Evolutionary conservation across 768 basidiomycete genomes (phyloP), one percentile per base, ranked within the genome.

Genomic region (Psilocybe cyanescens): DNA sequence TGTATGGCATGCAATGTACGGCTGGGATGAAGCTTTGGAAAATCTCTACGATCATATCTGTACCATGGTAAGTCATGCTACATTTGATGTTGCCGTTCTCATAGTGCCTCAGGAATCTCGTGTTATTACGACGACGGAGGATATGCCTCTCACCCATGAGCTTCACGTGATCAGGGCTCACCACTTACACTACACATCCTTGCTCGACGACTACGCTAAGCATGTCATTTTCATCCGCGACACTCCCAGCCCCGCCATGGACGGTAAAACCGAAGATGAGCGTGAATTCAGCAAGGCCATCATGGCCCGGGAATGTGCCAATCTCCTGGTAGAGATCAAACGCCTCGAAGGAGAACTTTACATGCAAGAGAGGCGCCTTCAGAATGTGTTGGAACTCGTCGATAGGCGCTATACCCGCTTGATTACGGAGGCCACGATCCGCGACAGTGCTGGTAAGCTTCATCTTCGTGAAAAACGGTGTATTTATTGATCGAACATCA

Each of bases 161-260:
- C 75, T 88, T 45, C 85, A 89, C 62, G 74, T 83, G 62, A 76
- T 89, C 60, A 84, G 83, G 39, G 87, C 86, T 0, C 86, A 88
- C 62, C 79, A 83, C 33, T 76, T 89, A 3, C 83, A 86, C 70
- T 86, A 88, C 69, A 74, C 76, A 6, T 80, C 82, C 8, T 78
- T 89, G 14, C 75, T 88, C 4, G 76, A 81, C 14, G 83, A 87
- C 60, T 86, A 87, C 63, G 68, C 67, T 6, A 83, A 86, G 65
- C 76, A 83, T 2, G 79, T 88, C 39, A 16, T 63, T 1, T 89
- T 89, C 60, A 73, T 88, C 16, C 65, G 67, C 30, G 74, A 80
- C 4, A 84, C 83, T 0, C 70, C 67, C 29, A 86, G 86, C 65
- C 88, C 86, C 1, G 83, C 82, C 17, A 77, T 87, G 79, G 76